Base-by-base conservation (phyloP, 345 rosid species). In the Rhizophora mangle region DNA sequence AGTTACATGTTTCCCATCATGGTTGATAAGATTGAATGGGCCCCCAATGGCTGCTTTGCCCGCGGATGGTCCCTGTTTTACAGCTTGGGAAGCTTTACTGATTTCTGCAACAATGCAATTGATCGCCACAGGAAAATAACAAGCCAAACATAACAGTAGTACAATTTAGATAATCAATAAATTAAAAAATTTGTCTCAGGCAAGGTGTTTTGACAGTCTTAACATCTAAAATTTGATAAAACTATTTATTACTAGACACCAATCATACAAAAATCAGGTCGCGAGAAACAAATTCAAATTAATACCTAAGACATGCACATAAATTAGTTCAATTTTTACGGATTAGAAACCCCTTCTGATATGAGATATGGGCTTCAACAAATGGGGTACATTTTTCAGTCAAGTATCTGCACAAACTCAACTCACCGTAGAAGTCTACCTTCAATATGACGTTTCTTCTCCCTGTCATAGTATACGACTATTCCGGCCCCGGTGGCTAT, bases 41-140 rank as follows among this genome's bases (percentile, higher is more conserved):
- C 99, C 98, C 10, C 98, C 98, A 63, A 95, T 95, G 31, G 96
- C 97, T 43, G 99, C 94, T 82, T 85, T 89, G 51, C 98, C 99
- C 13, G 68, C 97, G 54, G 97, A 90, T 20, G 99, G 99, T 58
- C 98, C 99, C 67, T 92, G 91, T 77, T 87, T 95, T 29, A 90
- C 97, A 63, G 94, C 92, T 78, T 70, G 76, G 11, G 94, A 87
- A 62, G 86, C 79, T 77, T 60, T 82, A 59, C 72, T 92, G 83
- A 95, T 86, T 67, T 83, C 99, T 95, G 86, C 62, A 71, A 65
- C 27, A 62, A 76, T 47, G 71, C 53, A 56, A 39, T 36, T 66
- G 24, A 47, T 63, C 51, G 67, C 5, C 21, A 36, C 43, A 63
- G 3, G 57, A 29, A 70, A 68, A 34, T 16, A 29, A 59, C 39